Base-by-base conservation (phyloP, 129 eudicot genomes). In the Saussurea involucrata region DNA sequence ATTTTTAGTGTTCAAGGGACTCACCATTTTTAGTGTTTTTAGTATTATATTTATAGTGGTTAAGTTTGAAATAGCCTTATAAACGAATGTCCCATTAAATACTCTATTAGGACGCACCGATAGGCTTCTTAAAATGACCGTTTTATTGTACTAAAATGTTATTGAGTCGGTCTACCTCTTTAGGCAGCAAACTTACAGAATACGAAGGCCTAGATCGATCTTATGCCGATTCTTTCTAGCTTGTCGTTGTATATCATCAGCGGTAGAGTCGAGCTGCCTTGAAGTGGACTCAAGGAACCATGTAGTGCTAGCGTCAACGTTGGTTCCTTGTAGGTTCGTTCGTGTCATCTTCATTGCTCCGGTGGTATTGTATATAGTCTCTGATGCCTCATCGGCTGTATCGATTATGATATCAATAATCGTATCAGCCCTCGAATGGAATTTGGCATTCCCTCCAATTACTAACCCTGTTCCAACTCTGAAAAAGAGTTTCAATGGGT, bases 321-420 rank as follows among this genome's bases (percentile, higher is more conserved):
- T 79, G n/a, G 82, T 66, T 78, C 75, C 83, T 83, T 82, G 72
- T 82, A 93, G 79, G 82, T 80, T 89, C 5, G 0, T 32, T 67
- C 82, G 77, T 72, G 92, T 90, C 24, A 73, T 36, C 70, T 73
- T 93, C 97, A 93, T 88, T 28, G 97, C 95, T 68, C 88, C 87
- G 0, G 98, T 93, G 20, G 92, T 89, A 77, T 83, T 86, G 65
- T 85, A 84, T 82, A 93, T 84, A 1, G 97, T 91, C 13, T 81
- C 68, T 3, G 98, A 85, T 42, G 98, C 98, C n/a, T 83, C 87
- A 78, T 90, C 92, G 10, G 98, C 95, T 1, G 98, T 84, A 74
- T 91, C 89, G 2, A 93, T 87, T 4, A 93, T 77, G 20, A 85
- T 85, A 73, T 84, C 88, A 10, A 93, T 83, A 21, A 93, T 86